Conservation (phyloP, 1,139 yeast species). For the Magnusiomyces clavatus region DNA sequence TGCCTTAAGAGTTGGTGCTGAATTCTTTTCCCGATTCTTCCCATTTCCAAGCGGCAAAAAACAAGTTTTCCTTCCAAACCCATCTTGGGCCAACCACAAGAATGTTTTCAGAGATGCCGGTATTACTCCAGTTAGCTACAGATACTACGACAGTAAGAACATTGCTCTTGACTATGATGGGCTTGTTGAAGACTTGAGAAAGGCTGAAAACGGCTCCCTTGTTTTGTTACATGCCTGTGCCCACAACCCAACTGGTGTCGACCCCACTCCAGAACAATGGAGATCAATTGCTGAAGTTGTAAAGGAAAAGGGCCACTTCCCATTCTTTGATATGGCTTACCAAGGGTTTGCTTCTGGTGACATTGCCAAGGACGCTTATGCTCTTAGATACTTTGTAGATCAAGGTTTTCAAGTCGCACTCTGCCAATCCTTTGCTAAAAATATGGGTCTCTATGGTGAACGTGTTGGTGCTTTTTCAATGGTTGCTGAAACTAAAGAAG, state of each 20-base stretch:
- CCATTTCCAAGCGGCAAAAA: constrained; percentile 30
- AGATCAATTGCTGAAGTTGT: constrained; percentile 54
- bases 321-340: constrained; percentile 86
- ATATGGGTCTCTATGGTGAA: constrained; percentile 96
- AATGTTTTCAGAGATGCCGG: constrained; percentile 44
- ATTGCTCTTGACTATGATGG: constrained; percentile 65
- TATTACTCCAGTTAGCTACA: constrained; percentile 43
- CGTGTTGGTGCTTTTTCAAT: constrained; percentile 86
- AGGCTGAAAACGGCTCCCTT: constrained; percentile 71
- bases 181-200: constrained; percentile 52
- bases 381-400: constrained; percentile 37
- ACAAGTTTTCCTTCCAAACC: constrained; percentile 51
- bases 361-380: constrained; percentile 44
- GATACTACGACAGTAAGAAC: constrained; percentile 59
- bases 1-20: constrained; percentile 61
- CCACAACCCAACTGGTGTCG: constrained; percentile 95
- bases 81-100: constrained; percentile 70
- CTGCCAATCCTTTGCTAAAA: constrained; percentile 92
- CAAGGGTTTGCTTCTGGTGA: constrained; percentile 88
- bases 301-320: constrained; percentile 49
- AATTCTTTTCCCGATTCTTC: constrained; percentile 47
- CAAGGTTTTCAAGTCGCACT: constrained; percentile 48
- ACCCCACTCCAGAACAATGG: constrained; percentile 80
- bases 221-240: constrained; percentile 90
- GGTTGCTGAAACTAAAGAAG: constrained; percentile 29